These are phyloP conservation scores for Chiua sp. DNA, from an alignment of 1,284 basidiomycete species.

Conservation along the genomic window DNA sequence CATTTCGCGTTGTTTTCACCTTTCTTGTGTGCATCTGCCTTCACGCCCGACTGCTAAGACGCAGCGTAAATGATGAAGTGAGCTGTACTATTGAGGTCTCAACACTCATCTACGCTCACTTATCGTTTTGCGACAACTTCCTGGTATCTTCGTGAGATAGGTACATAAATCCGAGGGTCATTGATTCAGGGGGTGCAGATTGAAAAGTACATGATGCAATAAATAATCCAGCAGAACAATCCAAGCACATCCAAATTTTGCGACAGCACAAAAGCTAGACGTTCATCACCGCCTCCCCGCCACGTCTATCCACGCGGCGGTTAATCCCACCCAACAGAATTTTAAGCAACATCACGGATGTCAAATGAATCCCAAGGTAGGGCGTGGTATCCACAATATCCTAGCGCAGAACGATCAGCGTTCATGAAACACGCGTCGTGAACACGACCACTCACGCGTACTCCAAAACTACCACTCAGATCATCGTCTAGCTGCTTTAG, in stretches of 20 bases:
- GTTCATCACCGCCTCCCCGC: constrained; percentile 34
- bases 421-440: background rate
- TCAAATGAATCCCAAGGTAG: constrained; percentile 46
- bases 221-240: background rate
- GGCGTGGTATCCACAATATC: constrained; percentile 70
- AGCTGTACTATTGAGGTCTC: too few species aligned
- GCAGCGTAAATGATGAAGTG: too few species aligned
- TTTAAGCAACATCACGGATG: constrained; percentile 53
- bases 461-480: constrained; percentile 38
- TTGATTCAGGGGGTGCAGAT: constrained; percentile 43
- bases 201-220: background rate
- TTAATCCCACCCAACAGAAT: constrained; percentile 65
- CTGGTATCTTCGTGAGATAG: too few species aligned
- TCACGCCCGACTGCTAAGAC: too few species aligned
- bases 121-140: too few species aligned
- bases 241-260: too few species aligned
- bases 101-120: too few species aligned
- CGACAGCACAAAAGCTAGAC: constrained; percentile 7
- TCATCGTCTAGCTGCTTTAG: constrained; percentile 56
- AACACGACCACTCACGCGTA: constrained; percentile 39
- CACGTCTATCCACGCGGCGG: constrained; percentile 52
- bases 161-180: too few species aligned
- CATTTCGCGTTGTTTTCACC: too few species aligned
- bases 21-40: too few species aligned
- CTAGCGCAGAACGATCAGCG: constrained; percentile 28